phyloP scores from a whole-genome alignment of 2,329 filamentous ascomycete species.

The Dactylellina drechsleri region DNA sequence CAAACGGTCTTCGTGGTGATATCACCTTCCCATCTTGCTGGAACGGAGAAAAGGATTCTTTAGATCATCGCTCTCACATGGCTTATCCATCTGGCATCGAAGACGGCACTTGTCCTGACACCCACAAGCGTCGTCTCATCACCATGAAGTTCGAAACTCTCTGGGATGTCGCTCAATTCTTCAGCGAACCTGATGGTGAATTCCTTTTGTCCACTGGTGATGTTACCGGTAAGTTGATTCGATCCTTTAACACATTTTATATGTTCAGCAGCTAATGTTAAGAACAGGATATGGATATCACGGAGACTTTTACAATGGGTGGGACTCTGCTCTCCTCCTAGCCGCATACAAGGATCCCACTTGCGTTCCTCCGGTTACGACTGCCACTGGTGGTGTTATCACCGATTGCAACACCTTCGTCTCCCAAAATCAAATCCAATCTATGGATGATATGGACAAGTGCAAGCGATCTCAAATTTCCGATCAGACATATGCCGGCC shows the following conservation, averaged over 20 bases:
- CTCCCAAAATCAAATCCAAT: constrained; percentile 30
- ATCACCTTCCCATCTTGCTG: constrained; percentile 91
- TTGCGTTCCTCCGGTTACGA: constrained; percentile 29
- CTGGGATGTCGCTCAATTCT: constrained; percentile 79
- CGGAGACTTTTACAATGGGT: constrained; percentile 68
- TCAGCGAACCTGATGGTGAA: constrained; percentile 68
- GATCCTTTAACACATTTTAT: not conserved
- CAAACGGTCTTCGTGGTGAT: constrained; percentile 82
- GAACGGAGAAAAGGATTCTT: constrained; percentile 73
- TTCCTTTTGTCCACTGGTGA: constrained; percentile 85
- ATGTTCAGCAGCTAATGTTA: constrained; percentile 38
- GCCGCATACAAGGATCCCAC: constrained; percentile 60
- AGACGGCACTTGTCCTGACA: constrained; percentile 77
- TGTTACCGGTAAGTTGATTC: constrained; percentile 68
- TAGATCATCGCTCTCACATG: constrained; percentile 73
- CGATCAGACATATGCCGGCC: constrained; percentile 11
- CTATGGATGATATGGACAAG: constrained; percentile 16
- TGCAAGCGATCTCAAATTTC: constrained; percentile 37
- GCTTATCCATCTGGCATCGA: constrained; percentile 82
- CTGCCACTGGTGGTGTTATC: constrained; percentile 33
- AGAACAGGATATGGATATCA: constrained; percentile 66
- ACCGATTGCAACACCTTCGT: constrained; percentile 30
- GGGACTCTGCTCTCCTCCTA: constrained; percentile 62
- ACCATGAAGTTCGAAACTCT: constrained; percentile 88
- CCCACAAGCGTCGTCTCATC: constrained; percentile 74